Percentiles rank a stretch among this genome's conserved stretches.
Conservation (phyloP, 768 basidiomycete genomes). For the Amanita inopinata region DNA sequence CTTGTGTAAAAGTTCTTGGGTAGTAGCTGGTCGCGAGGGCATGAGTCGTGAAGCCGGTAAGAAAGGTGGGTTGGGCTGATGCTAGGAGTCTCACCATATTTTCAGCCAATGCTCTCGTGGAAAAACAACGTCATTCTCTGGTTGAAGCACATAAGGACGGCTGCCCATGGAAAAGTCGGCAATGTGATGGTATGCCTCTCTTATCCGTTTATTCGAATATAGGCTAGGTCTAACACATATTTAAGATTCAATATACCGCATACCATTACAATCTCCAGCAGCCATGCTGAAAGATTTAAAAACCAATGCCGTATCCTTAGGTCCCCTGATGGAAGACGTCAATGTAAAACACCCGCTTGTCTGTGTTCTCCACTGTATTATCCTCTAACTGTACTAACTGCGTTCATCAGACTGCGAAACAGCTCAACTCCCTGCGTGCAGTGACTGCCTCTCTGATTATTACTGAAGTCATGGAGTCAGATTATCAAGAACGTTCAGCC, state of each 20-base stretch:
- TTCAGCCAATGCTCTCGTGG: slow-evolving; percentile 58
- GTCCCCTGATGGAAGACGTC: slow-evolving; percentile 42
- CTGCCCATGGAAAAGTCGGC: slow-evolving; percentile 76
- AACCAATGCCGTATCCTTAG: slow-evolving; percentile 40
- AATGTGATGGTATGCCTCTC: slow-evolving; percentile 59
- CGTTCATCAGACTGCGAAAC: slow-evolving; percentile 39
- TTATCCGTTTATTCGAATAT: too few relatives aligned
- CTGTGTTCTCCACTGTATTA: slow-evolving; percentile 15
- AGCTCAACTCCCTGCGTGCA: slow-evolving; percentile 42
- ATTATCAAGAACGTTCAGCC: slow-evolving; percentile 13
- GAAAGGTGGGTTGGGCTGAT: slow-evolving; percentile 24
- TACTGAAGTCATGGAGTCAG: slow-evolving; percentile 7
- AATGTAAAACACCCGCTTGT: slow-evolving; percentile 70
- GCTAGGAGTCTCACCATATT: slow-evolving; percentile 10
- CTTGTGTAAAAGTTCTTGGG: slow-evolving; percentile 66
- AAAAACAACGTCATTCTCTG: slow-evolving; percentile 59
- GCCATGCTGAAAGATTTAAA: slow-evolving; percentile 54
- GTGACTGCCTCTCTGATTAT: slow-evolving; percentile 11
- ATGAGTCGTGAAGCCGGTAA: slow-evolving; percentile 71
- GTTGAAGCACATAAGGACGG: slow-evolving; percentile 70
- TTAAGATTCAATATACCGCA: slow-evolving; percentile 60
- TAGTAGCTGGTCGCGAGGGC: slow-evolving; percentile 58
- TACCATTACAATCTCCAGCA: slow-evolving; percentile 61
- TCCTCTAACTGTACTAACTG: slow-evolving; percentile 5
- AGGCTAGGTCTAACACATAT: too few relatives aligned